Evolutionary conservation across 2,329 filamentous ascomycete species (phyloP), one percentile per base, ranked within the genome.

Genomic region (Scedosporium apiospermum): DNA sequence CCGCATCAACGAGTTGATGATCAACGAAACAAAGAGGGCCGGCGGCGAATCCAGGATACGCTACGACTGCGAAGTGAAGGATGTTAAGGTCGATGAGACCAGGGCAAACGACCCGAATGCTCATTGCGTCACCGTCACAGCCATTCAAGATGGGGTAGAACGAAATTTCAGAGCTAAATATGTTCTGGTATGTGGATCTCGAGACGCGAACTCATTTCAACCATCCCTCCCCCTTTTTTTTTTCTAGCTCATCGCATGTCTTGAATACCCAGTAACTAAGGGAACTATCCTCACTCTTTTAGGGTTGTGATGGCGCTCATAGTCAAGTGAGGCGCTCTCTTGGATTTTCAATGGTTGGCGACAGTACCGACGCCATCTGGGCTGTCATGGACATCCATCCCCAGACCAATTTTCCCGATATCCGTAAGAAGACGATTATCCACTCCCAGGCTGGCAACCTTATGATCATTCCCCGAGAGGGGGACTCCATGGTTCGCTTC

Each of bases 401-500:
- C 1, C 76, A 74, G 38, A 87, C 84, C 1, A 73, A 81, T 64
- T 87, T 87, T 64, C 84, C 85, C 0, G 85, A 89, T 65, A 84
- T 88, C 61, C 79, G 86, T 58, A 80, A 81, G 66, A 81, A 84
- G 64, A 75, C 73, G 7, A 76, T 81, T 0, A 77, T 88, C 27
- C 81, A 83, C 65, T 84, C 83, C 0, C 70, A 74, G 0, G 73
- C 76, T 1, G 84, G 85, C 0, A 84, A 78, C 51, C 72, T 88
- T 23, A 76, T 88, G 65, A 80, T 87, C 58, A 86, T 89, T 38
- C 86, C 86, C 0, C 77, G 85, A 10, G 85, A 87, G 68, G 79
- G 78, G 1, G 80, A 82, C 62, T 75, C 74, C 27, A 72, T 88
- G 65, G 82, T 81, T 1, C 80, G 86, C 14, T 83, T 87, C 69